Percentiles rank a stretch among this genome's conserved stretches.
Conservation (phyloP, 1,139 yeast species). For the Magnusiomyces ingens region DNA sequence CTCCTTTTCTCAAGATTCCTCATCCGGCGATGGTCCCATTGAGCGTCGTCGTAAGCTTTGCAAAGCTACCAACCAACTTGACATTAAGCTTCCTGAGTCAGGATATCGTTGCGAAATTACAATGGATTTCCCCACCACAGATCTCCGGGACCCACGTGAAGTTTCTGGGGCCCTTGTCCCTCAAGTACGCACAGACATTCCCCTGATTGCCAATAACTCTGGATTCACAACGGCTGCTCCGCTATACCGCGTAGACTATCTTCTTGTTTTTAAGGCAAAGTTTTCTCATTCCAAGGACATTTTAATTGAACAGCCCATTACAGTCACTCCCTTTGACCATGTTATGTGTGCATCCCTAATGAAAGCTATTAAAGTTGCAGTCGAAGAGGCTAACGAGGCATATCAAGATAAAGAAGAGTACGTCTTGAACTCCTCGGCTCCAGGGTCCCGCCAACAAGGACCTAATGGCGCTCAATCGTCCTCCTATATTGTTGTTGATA, state of each 20-base stretch:
- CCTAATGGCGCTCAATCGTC: too few species aligned
- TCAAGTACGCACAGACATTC: constrained; percentile 33
- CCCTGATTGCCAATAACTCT: constrained; percentile 27
- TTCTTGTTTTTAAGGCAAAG: constrained; percentile 32
- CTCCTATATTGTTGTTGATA: too few species aligned
- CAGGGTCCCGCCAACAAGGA: not conserved
- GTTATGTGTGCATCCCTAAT: constrained; percentile 34
- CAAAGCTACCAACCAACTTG: constrained; percentile 28
- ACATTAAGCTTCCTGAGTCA: constrained; percentile 26
- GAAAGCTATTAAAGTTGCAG: constrained; percentile 32
- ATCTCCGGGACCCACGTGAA: constrained; percentile 26
- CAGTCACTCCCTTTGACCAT: constrained; percentile 36
- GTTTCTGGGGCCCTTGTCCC: constrained; percentile 20
- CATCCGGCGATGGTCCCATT: constrained; percentile 15
- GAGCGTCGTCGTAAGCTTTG: constrained; percentile 30
- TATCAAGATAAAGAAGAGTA: constrained; percentile 22
- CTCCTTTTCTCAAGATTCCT: not conserved
- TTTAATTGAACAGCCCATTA: constrained; percentile 34
- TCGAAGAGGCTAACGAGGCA: constrained; percentile 37
- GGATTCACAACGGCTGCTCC: constrained; percentile 36
- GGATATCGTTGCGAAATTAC: constrained; percentile 29
- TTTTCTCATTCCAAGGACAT: constrained; percentile 36
- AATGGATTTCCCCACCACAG: constrained; percentile 29
- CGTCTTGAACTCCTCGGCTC: not conserved
- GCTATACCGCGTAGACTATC: constrained; percentile 33